Evolutionary conservation across 148 eudicot genomes (phyloP).

Genomic region (Rhododendron kiyosumense): DNA sequence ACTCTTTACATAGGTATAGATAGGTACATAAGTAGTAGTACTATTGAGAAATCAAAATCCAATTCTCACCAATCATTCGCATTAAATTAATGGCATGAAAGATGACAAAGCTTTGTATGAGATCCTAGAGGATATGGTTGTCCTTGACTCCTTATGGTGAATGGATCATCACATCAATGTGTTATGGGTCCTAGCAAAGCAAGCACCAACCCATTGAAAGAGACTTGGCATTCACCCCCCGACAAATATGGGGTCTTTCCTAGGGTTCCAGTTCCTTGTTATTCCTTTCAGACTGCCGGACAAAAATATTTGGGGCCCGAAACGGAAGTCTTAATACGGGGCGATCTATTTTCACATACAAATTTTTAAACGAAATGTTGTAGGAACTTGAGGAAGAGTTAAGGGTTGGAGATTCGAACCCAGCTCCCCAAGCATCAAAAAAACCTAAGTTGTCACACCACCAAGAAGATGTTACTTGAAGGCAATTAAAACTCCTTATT

Average conservation of each 20-base stretch:
- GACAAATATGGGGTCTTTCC: not conserved
- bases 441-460: too few species aligned
- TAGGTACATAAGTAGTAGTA: not conserved
- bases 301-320: too few species aligned
- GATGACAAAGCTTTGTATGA: not conserved
- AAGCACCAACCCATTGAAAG: not conserved
- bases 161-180: not conserved
- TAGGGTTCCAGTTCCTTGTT: not conserved
- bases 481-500: too few species aligned
- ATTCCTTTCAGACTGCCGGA: not conserved
- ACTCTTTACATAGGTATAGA: not conserved
- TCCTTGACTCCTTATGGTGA: not conserved
- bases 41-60: not conserved
- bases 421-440: too few species aligned
- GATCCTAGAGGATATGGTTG: not conserved
- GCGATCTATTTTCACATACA: too few species aligned
- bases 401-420: too few species aligned
- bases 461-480: too few species aligned
- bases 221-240: not conserved
- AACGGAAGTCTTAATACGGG: too few species aligned
- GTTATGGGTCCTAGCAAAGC: not conserved
- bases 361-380: too few species aligned
- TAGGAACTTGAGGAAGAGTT: too few species aligned
- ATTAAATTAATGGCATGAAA: not conserved
- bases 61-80: not conserved